These are phyloP conservation scores for Cutaneotrichosporon sp. DNA, from an alignment of 1,284 basidiomycete genomes.

Conservation along the genomic window DNA sequence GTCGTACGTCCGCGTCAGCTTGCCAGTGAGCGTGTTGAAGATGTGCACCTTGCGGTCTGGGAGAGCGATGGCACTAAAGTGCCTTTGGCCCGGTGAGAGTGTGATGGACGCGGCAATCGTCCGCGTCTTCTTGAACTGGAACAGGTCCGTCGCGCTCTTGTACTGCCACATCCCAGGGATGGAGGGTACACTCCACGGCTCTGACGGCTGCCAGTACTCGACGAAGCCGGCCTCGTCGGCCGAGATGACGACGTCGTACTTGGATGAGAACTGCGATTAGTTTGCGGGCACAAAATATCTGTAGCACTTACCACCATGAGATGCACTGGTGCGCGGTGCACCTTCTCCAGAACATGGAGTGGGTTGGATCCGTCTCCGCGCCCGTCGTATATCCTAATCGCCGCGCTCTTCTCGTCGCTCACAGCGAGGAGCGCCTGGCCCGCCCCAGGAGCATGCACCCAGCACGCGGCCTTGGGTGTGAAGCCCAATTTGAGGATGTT, in stretches of 20 bases:
- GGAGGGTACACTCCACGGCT: constrained; percentile 80
- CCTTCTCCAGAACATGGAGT: constrained; percentile 67
- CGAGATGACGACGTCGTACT: constrained; percentile 86
- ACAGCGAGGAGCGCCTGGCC: constrained; percentile 86
- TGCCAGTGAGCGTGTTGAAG: constrained; percentile 87
- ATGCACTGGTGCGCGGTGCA: constrained; percentile 87
- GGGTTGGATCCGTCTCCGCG: constrained; percentile 72
- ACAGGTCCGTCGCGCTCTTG: constrained; percentile 89
- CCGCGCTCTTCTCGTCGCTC: constrained; percentile 73
- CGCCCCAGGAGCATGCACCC: constrained; percentile 86
- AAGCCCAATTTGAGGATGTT: constrained; percentile 92
- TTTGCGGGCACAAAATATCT: neutral
- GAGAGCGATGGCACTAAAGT: constrained; percentile 88
- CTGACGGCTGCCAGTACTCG: constrained; percentile 91
- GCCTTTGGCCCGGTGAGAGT: constrained; percentile 80
- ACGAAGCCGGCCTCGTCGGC: constrained; percentile 93
- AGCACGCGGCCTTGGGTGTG: constrained; percentile 81
- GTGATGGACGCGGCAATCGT: constrained; percentile 86
- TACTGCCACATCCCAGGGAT: constrained; percentile 80
- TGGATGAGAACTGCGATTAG: constrained; percentile 73
- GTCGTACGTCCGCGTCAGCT: constrained; percentile 88
- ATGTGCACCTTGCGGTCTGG: constrained; percentile 90
- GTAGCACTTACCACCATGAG: constrained; percentile 73
- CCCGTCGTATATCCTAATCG: constrained; percentile 87
- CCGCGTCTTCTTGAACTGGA: constrained; percentile 90